phyloP scores from a whole-genome alignment of 352 stramenopile genomes.

The Globisporangium nunn region DNA sequence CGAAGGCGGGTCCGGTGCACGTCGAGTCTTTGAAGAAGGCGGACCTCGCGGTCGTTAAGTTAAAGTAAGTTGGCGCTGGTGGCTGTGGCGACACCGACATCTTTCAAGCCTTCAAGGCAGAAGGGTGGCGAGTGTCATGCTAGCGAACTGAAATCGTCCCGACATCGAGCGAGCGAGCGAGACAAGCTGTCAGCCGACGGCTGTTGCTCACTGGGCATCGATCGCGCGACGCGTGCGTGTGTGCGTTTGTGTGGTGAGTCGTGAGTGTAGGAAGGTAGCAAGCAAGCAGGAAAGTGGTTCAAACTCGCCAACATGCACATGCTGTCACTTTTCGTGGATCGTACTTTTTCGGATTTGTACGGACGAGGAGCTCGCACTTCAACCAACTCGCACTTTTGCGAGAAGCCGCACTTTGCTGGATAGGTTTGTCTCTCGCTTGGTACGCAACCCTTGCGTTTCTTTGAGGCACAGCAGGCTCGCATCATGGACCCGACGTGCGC shows the following conservation, averaged over 20 bases:
- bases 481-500: background rate
- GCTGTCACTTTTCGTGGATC: background rate
- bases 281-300: background rate
- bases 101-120: too few species aligned
- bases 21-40: slow-evolving; percentile 63
- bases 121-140: background rate
- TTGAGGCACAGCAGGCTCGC: background rate
- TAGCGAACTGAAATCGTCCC: background rate
- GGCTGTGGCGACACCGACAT: too few species aligned
- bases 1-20: slow-evolving; percentile 38
- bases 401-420: background rate
- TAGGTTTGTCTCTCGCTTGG: background rate
- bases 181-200: background rate
- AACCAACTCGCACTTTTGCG: background rate
- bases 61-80: slow-evolving; percentile 8
- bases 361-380: background rate
- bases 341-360: background rate
- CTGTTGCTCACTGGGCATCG: background rate
- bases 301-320: slow-evolving; percentile 2
- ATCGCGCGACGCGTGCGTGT: background rate
- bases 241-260: slow-evolving; percentile 2
- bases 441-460: background rate
- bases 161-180: background rate
- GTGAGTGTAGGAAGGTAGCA: background rate
- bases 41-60: slow-evolving; percentile 18